These are phyloP conservation scores for Nematodospora valgi DNA, from an alignment of 805 yeast species.

Conservation along the genomic window DNA sequence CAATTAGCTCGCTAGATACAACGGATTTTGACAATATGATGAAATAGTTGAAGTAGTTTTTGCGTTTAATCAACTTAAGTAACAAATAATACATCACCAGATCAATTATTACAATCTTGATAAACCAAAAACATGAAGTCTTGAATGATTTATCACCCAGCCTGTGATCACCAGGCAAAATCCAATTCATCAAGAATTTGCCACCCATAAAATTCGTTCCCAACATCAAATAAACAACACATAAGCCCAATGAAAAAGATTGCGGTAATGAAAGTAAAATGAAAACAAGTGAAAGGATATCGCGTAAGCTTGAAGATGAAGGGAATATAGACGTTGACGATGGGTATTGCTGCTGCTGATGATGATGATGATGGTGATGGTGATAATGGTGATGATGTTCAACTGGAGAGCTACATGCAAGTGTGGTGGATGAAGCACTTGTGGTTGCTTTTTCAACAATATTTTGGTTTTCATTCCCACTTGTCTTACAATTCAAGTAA, in stretches of 20 bases:
- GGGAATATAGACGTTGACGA: constrained; percentile 14
- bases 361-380: constrained; percentile 6
- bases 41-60: constrained; percentile 20
- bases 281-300: constrained; percentile 30
- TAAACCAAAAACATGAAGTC: constrained; percentile 14
- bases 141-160: constrained; percentile 6
- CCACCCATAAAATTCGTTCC: constrained; percentile 30
- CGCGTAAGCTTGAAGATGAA: constrained; percentile 23
- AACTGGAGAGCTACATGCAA: no score
- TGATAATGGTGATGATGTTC: constrained; percentile 5
- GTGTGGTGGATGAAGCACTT: no score
- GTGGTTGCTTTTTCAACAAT: no score
- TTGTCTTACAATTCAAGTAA: no score
- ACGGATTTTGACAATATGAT: constrained; percentile 27
- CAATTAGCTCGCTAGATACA: constrained; percentile 28
- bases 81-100: constrained; percentile 21
- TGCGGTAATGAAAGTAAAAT: constrained; percentile 28
- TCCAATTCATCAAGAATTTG: constrained; percentile 18
- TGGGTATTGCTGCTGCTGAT: background rate
- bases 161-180: constrained; percentile 11
- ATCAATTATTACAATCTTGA: constrained; percentile 22
- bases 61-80: constrained; percentile 13
- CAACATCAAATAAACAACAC: constrained; percentile 21
- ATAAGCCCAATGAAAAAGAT: constrained; percentile 19
- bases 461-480: no score